Evolutionary conservation across 345 rosid species (phyloP).

Genomic region (Reutealis trisperma): DNA sequence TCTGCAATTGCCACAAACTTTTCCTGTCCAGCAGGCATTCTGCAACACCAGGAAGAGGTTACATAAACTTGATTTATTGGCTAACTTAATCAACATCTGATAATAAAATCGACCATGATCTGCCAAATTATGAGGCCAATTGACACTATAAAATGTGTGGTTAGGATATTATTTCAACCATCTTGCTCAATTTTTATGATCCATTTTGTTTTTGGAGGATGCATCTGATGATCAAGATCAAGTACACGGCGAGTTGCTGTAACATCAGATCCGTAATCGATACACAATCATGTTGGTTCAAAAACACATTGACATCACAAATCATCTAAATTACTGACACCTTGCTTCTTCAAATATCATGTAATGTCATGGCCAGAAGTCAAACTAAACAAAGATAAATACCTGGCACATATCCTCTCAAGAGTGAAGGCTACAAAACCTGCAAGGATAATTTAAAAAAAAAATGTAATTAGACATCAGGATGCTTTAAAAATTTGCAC

Average conservation of each 20-base stretch:
- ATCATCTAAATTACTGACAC: neutral
- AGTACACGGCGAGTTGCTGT: neutral
- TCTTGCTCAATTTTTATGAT: neutral
- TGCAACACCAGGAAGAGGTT: slow-evolving; percentile 22
- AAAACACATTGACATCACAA: neutral
- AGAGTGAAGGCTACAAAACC: slow-evolving; percentile 68
- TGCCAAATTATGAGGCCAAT: neutral
- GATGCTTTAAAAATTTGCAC: neutral
- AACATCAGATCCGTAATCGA: neutral
- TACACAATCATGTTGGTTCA: neutral
- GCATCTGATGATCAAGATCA: neutral
- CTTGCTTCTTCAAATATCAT: neutral
- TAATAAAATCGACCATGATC: neutral
- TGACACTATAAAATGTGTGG: neutral
- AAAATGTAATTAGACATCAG: neutral
- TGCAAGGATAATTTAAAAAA: slow-evolving; percentile 19
- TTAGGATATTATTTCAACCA: neutral
- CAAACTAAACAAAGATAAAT: slow-evolving; percentile 1
- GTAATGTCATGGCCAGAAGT: neutral
- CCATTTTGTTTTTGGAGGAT: neutral
- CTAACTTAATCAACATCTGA: neutral
- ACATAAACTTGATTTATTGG: slow-evolving; percentile 8
- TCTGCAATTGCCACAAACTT: slow-evolving; percentile 67
- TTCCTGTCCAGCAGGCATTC: slow-evolving; percentile 83
- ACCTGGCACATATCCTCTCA: slow-evolving; percentile 76